A percentile compares a stretch with the other conserved stretches of the same genome.
phyloP scores from a whole-genome alignment of 2,329 filamentous ascomycete species.

The Paracamarosporium sp. region DNA sequence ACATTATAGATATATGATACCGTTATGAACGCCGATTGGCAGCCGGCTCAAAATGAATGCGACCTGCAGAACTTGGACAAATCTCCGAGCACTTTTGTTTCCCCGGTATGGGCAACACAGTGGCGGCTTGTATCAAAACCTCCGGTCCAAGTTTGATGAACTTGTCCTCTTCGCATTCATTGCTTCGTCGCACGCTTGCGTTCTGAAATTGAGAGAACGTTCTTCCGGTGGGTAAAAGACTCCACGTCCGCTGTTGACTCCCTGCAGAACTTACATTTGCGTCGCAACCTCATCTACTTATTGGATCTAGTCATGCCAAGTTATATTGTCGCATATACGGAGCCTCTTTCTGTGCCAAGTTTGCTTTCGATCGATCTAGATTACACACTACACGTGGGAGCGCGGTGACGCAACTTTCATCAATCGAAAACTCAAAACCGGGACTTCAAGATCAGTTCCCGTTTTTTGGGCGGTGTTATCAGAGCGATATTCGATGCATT shows the following conservation, averaged over 20 bases:
- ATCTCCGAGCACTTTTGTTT: too few relatives aligned
- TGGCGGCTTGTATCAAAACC: too few relatives aligned
- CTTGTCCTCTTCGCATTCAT: background rate
- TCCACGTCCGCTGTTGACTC: background rate
- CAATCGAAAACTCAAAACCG: background rate
- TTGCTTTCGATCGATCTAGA: background rate
- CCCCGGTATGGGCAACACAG: too few relatives aligned
- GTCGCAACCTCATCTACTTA: background rate
- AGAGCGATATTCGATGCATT: background rate
- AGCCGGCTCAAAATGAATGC: too few relatives aligned
- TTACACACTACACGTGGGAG: background rate
- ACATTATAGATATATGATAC: too few relatives aligned
- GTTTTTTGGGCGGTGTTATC: background rate
- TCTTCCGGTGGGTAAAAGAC: background rate
- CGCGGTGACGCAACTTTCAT: constrained; percentile 1
- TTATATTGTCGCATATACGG: background rate
- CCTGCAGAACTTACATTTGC: background rate
- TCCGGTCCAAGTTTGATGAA: too few relatives aligned
- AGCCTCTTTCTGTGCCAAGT: background rate
- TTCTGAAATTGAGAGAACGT: background rate
- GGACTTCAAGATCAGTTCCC: too few relatives aligned
- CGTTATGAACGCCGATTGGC: too few relatives aligned
- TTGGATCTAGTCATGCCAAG: background rate
- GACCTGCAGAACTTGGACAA: too few relatives aligned
- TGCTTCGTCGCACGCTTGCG: background rate